phyloP scores from a whole-genome alignment of 768 basidiomycete species.

The Psilocybe cubensis region DNA sequence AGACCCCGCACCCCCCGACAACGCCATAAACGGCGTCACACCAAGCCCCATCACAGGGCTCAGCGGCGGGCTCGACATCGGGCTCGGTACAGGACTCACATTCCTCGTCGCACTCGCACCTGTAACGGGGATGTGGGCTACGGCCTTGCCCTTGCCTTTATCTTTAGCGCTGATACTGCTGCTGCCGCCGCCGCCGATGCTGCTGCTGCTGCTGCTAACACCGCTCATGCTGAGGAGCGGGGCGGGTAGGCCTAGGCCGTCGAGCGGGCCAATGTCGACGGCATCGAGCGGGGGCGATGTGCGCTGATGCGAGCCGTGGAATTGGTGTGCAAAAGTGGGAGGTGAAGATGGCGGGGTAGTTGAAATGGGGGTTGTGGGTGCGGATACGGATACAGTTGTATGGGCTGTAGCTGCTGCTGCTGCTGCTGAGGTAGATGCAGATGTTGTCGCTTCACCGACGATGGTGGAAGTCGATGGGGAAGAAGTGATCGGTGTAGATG shows the following conservation, averaged over 20 bases:
- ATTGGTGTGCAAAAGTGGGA: constrained; percentile 1
- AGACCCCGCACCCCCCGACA: neutral
- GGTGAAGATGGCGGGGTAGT: constrained; percentile 8
- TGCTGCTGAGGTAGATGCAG: neutral
- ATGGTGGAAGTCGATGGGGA: neutral
- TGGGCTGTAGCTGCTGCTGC: neutral
- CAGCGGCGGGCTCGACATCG: constrained; percentile 11
- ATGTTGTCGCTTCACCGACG: neutral
- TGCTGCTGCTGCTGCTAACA: neutral
- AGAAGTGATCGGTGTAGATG: neutral
- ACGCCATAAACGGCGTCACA: neutral
- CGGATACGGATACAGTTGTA: neutral
- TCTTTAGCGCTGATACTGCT: neutral
- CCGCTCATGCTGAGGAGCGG: neutral
- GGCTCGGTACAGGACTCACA: constrained; percentile 3
- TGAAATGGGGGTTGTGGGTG: neutral
- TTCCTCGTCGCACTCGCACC: neutral
- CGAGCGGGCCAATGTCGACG: constrained; percentile 21
- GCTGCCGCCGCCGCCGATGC: neutral
- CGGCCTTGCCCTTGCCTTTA: neutral
- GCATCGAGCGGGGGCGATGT: constrained; percentile 21
- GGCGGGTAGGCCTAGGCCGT: constrained; percentile 9
- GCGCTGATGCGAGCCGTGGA: neutral
- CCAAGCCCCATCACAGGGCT: neutral
- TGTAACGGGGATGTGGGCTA: neutral